A percentile compares a stretch with the other conserved stretches of the same genome.
phyloP scores from a whole-genome alignment of 805 yeast genomes.

The Candida insectalens region DNA sequence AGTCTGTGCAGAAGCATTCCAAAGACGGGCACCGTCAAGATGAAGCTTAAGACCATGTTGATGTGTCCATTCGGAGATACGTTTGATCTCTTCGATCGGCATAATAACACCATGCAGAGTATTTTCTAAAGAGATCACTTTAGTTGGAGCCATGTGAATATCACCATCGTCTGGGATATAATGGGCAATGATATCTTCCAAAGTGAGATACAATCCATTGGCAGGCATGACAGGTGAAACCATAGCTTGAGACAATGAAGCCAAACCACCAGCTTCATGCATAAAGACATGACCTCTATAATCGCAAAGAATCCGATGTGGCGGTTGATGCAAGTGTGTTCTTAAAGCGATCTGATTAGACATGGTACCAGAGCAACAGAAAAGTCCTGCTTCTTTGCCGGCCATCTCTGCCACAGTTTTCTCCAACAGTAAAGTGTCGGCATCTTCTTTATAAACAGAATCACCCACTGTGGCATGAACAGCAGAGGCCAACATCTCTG shows the following conservation, averaged over 20 bases:
- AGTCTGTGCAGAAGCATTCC: conserved; percentile 79
- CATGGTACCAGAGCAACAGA: conserved; percentile 82
- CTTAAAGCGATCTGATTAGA: conserved; percentile 83
- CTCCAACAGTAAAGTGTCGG: conserved; percentile 57
- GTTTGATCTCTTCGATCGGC: conserved; percentile 70
- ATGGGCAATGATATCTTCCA: conserved; percentile 65
- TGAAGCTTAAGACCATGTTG: conserved; percentile 55
- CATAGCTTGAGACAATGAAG: conserved; percentile 86
- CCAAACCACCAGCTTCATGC: conserved; percentile 87
- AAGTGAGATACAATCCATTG: conserved; percentile 67
- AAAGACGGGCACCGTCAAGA: conserved; percentile 91
- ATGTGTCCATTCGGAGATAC: conserved; percentile 63
- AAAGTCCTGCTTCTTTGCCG: conserved; percentile 75
- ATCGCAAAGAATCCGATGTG: conserved; percentile 80
- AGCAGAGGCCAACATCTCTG: conserved; percentile 57
- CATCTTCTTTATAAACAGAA: conserved; percentile 82
- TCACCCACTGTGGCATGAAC: conserved; percentile 62
- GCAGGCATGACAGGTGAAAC: conserved; percentile 72
- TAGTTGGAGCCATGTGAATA: conserved; percentile 84
- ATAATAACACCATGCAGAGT: conserved; percentile 75
- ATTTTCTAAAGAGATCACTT: conserved; percentile 76
- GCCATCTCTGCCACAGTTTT: conserved; percentile 52
- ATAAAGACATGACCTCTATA: conserved; percentile 74
- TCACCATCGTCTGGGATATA: conserved; percentile 68
- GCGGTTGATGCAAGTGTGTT: conserved; percentile 70